Evolutionary conservation across 2,329 filamentous ascomycete genomes (phyloP).

Genomic region (Botrytis medusae): DNA sequence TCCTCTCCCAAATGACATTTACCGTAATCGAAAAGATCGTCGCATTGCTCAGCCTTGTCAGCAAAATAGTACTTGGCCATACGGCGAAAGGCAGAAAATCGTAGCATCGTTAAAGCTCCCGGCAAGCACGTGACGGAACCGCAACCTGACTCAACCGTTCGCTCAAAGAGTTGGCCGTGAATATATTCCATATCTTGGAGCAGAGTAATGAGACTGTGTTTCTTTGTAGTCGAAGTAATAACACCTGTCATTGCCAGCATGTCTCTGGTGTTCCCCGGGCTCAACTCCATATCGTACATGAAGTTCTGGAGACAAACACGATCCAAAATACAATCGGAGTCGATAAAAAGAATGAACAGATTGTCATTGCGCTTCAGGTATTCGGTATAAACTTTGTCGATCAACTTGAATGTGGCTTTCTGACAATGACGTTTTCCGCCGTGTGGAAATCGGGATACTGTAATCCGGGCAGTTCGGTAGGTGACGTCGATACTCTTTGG

Average conservation of each 20-base stretch:
- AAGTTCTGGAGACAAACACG: slow-evolving; percentile 93
- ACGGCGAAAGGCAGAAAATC: slow-evolving; percentile 91
- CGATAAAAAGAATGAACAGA: slow-evolving; percentile 93
- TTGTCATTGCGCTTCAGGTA: slow-evolving; percentile 89
- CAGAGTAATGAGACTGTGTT: slow-evolving; percentile 84
- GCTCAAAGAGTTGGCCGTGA: slow-evolving; percentile 93
- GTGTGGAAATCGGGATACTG: slow-evolving; percentile 87
- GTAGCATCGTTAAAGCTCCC: slow-evolving; percentile 90
- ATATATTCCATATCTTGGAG: slow-evolving; percentile 98
- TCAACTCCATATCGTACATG: slow-evolving; percentile 97
- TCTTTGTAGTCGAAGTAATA: slow-evolving; percentile 90
- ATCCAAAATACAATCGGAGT: slow-evolving; percentile 95
- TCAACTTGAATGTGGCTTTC: slow-evolving; percentile 87
- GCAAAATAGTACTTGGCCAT: slow-evolving; percentile 99
- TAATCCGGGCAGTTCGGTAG: slow-evolving; percentile 80
- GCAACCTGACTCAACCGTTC: slow-evolving; percentile 91
- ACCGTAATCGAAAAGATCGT: slow-evolving; percentile 94
- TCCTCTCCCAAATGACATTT: slow-evolving; percentile 96
- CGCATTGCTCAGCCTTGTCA: slow-evolving; percentile 91
- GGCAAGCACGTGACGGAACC: slow-evolving; percentile 93
- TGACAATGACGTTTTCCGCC: slow-evolving; percentile 94
- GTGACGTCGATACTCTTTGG: slow-evolving; percentile 87
- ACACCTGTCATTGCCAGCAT: slow-evolving; percentile 98
- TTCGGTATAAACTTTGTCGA: slow-evolving; percentile 86
- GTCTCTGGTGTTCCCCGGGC: slow-evolving; percentile 84